Evolutionary conservation across 164 flowering plant genomes (phyloP), one percentile per base, ranked within the genome.

Genomic region (Macadamia tetraphylla): DNA sequence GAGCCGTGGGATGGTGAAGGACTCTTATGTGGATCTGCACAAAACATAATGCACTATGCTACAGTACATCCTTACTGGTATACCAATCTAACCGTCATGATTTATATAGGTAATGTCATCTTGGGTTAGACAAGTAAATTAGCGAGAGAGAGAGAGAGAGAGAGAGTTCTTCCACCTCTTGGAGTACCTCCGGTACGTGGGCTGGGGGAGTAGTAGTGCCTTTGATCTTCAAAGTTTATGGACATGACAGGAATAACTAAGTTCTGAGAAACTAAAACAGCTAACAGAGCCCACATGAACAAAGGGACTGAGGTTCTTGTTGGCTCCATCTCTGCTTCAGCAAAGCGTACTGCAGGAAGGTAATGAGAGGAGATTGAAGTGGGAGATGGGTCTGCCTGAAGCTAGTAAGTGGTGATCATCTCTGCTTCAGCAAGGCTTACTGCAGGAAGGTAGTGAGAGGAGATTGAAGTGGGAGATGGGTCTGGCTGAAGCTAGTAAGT

Each of bases 151-250:
- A 52, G 66, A 57, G 65, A 63, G 66, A 79, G 67, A 62, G 56
- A 56, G 60, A 60, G 70, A 68, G 75, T 61, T 23, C 23, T 23
- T 23, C 43, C 0, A 23, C 23, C 65, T 23, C 23, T 48, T 6
- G 81, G 83, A 31, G 83, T 80, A 49, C 30, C 73, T 71, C 77
- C 80, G n/a, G 79, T 15, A 73, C 71, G 75, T 3, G 90, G 90
- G 72, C 77, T 84, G 23, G 85, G 86, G 69, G 83, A 30, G 71
- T 78, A 83, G 71, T 82, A 85, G 80, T 63, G 80, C 75, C 87
- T 89, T 67, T 87, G 82, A 49, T 86, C 88, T 53, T 74, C 79
- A 66, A 81, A 67, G 73, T 46, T 70, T 14, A 74, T 68, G 59
- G 84, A 74, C 66, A 78, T 58, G 0, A 79, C 86, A 59, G 82